Evolutionary conservation across 768 basidiomycete genomes (phyloP), one percentile per base, ranked within the genome.

Genomic region (Crepidotus variabilis): DNA sequence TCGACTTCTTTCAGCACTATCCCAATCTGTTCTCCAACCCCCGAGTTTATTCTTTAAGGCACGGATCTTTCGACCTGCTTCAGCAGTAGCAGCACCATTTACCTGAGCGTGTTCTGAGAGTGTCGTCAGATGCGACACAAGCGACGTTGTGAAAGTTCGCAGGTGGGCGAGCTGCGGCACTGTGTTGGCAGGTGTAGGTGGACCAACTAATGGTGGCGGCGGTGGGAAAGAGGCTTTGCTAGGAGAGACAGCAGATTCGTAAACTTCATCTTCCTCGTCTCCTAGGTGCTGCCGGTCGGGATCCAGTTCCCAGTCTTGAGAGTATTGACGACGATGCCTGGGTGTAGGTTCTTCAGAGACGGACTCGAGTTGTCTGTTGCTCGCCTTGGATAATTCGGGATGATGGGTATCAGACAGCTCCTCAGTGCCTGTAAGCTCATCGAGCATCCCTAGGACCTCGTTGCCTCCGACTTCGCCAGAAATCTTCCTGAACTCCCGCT

Each of bases 61-160:
- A 50, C 92, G 87, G 43, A 95, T 85, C 71, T 90, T 92, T 36
- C 92, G 81, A 47, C 90, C 91, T 0, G 92, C 88, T 56, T 95
- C 92, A 1, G 91, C 85, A 9, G 90, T 87, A 3, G 87, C 88
- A 1, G 89, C 93, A 9, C 87, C 85, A 64, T 92, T 92, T 50
- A 93, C 90, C 67, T 95, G 92, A 13, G 91, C 88, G 57, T 93
- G 90, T 64, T 95, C 92, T 22, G 88, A 91, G 60, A 94, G 83
- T 33, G 85, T 82, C 2, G 85, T 80, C 47, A 95, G 79, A 10
- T 90, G 88, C 21, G 85, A 73, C 47, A 88, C 84, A 51, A 94
- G 81, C 8, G 90, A 87, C 8, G 84, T 69, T 0, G 92, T 94
- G 67, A 85, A 80, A 21, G 84, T 79, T 45, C 92, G 87, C 56